phyloP scores from a whole-genome alignment of 768 basidiomycete genomes.

The Serendipita indica region DNA sequence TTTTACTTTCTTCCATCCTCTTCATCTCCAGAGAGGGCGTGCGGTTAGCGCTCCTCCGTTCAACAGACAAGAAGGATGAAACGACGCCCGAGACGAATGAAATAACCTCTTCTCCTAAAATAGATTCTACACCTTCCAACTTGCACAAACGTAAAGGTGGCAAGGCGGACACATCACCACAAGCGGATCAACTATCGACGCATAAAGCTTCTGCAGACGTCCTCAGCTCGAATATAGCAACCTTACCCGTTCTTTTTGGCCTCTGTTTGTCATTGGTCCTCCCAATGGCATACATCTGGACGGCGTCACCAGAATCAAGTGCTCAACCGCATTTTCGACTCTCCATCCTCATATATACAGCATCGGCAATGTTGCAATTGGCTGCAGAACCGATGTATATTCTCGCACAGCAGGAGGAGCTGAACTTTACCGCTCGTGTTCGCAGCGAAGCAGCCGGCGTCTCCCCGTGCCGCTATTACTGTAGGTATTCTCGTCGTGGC shows the following conservation, averaged over 20 bases:
- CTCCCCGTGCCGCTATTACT: conserved; percentile 55
- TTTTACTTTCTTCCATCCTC: conserved; percentile 75
- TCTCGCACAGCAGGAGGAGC: conserved; percentile 42
- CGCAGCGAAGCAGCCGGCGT: conserved; percentile 78
- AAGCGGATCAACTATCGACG: background rate
- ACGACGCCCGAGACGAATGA: background rate
- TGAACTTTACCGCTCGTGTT: conserved; percentile 56
- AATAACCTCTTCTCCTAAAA: conserved; percentile 10
- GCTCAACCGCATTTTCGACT: conserved; percentile 48
- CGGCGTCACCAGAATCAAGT: conserved; percentile 38
- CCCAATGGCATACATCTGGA: conserved; percentile 36
- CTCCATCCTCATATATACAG: conserved; percentile 54
- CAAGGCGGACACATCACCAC: background rate
- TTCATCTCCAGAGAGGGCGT: conserved; percentile 92
- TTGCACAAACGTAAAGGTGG: conserved; percentile 10
- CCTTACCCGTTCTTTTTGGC: conserved; percentile 56
- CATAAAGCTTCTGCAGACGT: too few species aligned
- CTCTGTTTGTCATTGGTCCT: conserved; percentile 44
- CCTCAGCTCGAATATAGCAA: conserved; percentile 34
- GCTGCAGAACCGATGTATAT: conserved; percentile 74
- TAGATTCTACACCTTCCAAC: background rate
- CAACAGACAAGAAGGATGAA: conserved; percentile 17
- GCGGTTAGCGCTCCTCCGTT: conserved; percentile 59
- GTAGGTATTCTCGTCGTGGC: conserved; percentile 46
- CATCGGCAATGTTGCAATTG: conserved; percentile 65